Evolutionary conservation across 2,329 filamentous ascomycete genomes (phyloP).

Genomic region (Beauveria brongniartii): DNA sequence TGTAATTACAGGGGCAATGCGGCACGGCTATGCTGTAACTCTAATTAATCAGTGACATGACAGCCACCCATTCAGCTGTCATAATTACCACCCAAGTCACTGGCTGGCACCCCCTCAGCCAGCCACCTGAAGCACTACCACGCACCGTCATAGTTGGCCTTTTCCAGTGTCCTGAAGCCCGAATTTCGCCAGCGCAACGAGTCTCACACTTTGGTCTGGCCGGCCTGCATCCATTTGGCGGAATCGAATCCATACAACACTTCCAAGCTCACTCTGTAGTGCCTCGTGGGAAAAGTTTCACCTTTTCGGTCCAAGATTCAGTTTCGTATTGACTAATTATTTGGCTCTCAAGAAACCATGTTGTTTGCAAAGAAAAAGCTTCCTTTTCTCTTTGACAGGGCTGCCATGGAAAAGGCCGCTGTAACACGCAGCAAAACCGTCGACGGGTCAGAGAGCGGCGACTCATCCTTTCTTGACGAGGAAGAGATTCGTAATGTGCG

Average conservation of each 20-base stretch:
- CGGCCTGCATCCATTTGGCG: not conserved
- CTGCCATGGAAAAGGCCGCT: not conserved
- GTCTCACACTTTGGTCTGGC: not conserved
- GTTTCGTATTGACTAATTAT: not conserved
- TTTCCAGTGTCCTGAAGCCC: not conserved
- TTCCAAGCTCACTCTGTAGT: not conserved
- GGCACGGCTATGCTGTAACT: not conserved
- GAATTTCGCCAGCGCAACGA: not conserved
- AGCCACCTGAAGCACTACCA: not conserved
- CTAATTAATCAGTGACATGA: not conserved
- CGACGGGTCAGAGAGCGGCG: constrained; percentile 6
- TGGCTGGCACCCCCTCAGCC: not conserved
- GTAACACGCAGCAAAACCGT: not conserved
- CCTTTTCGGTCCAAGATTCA: not conserved
- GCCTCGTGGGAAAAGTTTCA: no score
- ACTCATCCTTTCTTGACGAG: constrained; percentile 6
- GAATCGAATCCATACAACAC: not conserved
- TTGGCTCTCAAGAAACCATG: not conserved
- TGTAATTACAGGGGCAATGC: not conserved
- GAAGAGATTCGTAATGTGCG: constrained; percentile 4
- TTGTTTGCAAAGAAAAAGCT: constrained; percentile 6
- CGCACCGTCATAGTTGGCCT: not conserved
- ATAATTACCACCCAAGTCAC: not conserved
- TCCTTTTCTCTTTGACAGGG: constrained; percentile 2
- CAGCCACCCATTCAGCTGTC: not conserved